phyloP scores from a whole-genome alignment of 495 filamentous ascomycete genomes.

The Aspergillus indologenus region DNA sequence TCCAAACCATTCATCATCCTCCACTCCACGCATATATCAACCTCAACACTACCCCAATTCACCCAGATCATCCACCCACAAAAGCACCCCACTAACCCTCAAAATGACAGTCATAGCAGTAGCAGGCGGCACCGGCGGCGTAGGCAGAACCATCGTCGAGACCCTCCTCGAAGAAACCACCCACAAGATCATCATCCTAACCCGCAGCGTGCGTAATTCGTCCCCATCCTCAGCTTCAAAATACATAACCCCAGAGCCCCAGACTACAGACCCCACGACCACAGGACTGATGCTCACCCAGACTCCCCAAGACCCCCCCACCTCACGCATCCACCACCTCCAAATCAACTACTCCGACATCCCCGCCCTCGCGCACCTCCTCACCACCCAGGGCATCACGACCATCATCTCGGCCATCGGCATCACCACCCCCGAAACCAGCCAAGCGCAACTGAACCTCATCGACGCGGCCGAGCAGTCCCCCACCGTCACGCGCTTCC shows the following conservation, averaged over 20 bases:
- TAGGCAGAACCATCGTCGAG: constrained; percentile 53
- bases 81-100: too few species aligned
- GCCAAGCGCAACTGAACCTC: constrained; percentile 41
- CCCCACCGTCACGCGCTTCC: constrained; percentile 40
- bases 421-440: constrained; percentile 32
- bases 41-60: neutral
- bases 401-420: constrained; percentile 51
- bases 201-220: constrained; percentile 27
- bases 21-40: neutral
- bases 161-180: constrained; percentile 33
- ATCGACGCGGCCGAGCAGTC: constrained; percentile 50
- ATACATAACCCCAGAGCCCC: neutral
- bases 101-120: constrained; percentile 49
- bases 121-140: constrained; percentile 51
- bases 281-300: neutral
- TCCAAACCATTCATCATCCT: neutral
- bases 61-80: neutral
- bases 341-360: constrained; percentile 45
- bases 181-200: constrained; percentile 44
- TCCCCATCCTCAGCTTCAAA: neutral
- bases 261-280: neutral
- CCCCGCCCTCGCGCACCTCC: constrained; percentile 28
- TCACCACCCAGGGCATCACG: constrained; percentile 48
- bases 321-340: constrained; percentile 17
- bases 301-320: neutral